These are phyloP conservation scores for Aurifilum marmelostoma DNA, from an alignment of 2,329 filamentous ascomycete genomes.

Conservation along the genomic window DNA sequence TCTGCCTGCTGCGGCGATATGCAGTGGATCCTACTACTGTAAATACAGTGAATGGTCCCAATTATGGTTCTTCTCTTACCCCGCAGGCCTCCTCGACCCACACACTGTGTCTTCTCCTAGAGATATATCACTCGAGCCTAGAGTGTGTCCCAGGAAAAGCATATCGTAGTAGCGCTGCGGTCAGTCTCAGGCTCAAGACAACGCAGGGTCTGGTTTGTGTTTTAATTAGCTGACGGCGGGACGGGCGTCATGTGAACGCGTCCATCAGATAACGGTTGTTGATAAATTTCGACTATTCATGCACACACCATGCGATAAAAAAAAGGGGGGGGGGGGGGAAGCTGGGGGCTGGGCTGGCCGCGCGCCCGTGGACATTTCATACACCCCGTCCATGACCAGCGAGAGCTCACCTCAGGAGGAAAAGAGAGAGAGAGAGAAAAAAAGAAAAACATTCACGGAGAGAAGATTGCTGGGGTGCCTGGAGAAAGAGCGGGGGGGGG, in stretches of 20 bases:
- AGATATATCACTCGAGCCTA: no score
- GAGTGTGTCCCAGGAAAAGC: not conserved
- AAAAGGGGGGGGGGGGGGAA: no score
- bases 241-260: not conserved
- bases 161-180: not conserved
- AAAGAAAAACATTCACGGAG: not conserved
- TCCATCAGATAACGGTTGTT: not conserved
- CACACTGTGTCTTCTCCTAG: no score
- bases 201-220: not conserved
- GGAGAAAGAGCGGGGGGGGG: not conserved
- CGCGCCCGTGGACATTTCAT: not conserved
- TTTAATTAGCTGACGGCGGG: not conserved
- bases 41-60: not conserved
- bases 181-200: not conserved
- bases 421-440: no score
- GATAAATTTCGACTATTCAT: not conserved
- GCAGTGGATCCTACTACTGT: not conserved
- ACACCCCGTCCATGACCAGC: no score
- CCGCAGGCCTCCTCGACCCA: not conserved
- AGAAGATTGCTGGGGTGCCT: not conserved
- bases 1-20: not conserved
- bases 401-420: no score
- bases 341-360: not conserved
- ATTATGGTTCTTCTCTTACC: not conserved
- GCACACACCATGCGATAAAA: not conserved